Evolutionary conservation across 2,329 filamentous ascomycete genomes (phyloP).

Genomic region (Hymenoscyphus linearis): DNA sequence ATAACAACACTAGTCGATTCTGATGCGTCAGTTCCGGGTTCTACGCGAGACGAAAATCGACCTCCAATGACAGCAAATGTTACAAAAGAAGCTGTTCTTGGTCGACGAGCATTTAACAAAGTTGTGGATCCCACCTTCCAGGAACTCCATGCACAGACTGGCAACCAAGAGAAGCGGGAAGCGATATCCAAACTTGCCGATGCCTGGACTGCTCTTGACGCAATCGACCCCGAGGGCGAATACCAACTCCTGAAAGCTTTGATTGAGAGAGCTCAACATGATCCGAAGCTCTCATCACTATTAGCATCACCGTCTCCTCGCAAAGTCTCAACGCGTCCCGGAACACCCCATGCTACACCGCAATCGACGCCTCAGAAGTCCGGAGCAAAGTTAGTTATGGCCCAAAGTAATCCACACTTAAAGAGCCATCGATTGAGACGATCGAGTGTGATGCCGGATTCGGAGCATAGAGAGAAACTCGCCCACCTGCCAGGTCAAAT

Average conservation of each 20-base stretch:
- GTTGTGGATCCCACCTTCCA: conserved; percentile 78
- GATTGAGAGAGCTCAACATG: conserved; percentile 65
- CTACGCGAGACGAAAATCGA: conserved; percentile 56
- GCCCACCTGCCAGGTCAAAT: conserved; percentile 51
- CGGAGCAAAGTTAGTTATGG: conserved; percentile 62
- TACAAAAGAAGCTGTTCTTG: conserved; percentile 78
- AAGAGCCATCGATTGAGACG: conserved; percentile 64
- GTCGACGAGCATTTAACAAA: conserved; percentile 74
- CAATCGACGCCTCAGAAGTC: conserved; percentile 39
- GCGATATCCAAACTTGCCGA: conserved; percentile 78
- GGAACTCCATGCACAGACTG: conserved; percentile 79
- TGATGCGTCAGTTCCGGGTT: conserved; percentile 16
- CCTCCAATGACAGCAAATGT: conserved; percentile 52
- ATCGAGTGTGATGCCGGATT: conserved; percentile 41
- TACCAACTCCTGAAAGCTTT: conserved; percentile 78
- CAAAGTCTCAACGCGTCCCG: conserved; percentile 46
- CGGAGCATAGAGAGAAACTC: conserved; percentile 39
- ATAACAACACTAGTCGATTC: conserved; percentile 25
- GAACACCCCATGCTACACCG: conserved; percentile 48
- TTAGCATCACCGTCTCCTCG: conserved; percentile 16
- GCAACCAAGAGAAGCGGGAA: conserved; percentile 66
- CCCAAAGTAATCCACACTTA: conserved; percentile 78
- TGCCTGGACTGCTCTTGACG: conserved; percentile 78
- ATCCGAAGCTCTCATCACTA: conserved; percentile 54
- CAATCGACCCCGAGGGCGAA: conserved; percentile 83